A percentile compares a stretch with the other conserved stretches of the same genome.
phyloP scores from a whole-genome alignment of 2,329 filamentous ascomycete genomes.

The Talaromyces rugulosus region DNA sequence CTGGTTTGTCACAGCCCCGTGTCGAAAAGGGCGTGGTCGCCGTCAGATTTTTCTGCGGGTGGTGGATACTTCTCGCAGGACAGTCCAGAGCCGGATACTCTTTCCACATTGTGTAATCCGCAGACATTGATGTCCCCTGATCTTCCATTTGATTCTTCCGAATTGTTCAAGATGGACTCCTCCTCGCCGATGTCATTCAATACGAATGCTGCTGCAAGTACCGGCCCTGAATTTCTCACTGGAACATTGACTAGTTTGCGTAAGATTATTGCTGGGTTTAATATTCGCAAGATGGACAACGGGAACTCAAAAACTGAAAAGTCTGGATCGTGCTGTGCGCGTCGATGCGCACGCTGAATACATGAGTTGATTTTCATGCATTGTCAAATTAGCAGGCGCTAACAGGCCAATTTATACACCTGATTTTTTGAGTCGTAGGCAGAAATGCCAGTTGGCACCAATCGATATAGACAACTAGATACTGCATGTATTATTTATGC shows the following conservation, averaged over 20 bases:
- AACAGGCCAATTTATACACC: too few relatives aligned
- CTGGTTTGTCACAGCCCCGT: background rate
- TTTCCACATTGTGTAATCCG: background rate
- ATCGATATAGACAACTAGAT: background rate
- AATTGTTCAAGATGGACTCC: slow-evolving; percentile 1
- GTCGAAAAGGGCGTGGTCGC: slow-evolving; percentile 15
- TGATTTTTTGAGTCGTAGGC: too few relatives aligned
- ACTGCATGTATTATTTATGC: background rate
- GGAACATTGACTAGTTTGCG: slow-evolving; percentile 44
- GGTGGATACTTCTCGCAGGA: background rate
- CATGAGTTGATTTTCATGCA: too few relatives aligned
- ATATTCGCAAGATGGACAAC: background rate
- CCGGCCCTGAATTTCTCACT: slow-evolving; percentile 35
- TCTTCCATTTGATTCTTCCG: slow-evolving; percentile 3
- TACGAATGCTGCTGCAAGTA: slow-evolving; percentile 27
- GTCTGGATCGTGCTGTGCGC: slow-evolving; percentile 9
- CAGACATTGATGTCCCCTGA: background rate
- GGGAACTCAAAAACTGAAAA: background rate
- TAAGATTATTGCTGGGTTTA: slow-evolving; percentile 41
- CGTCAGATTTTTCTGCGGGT: background rate
- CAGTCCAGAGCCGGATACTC: background rate
- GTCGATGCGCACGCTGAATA: slow-evolving; percentile 1
- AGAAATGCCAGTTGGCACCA: too few relatives aligned
- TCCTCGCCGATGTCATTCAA: background rate
- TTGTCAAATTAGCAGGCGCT: too few relatives aligned